Evolutionary conservation across 352 stramenopile species (phyloP), one percentile per base, ranked within the genome.

Genomic region (Phytophthora cactorum): DNA sequence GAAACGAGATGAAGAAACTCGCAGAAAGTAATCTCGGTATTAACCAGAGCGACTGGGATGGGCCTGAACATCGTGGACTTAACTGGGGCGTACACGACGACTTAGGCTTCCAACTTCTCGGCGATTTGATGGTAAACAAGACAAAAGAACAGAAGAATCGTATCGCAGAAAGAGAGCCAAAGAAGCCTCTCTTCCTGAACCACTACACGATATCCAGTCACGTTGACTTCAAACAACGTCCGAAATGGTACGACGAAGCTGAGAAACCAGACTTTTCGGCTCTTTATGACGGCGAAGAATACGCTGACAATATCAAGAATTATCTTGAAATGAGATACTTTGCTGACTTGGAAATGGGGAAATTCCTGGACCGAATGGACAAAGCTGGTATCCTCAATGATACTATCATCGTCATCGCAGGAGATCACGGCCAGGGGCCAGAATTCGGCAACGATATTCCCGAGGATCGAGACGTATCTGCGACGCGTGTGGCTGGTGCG

Each of bases 121-220:
- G 64, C 1, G 74, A 86, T 39, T 38, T 90, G 4, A 53, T 88
- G 45, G 32, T 77, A 4, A 86, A 85, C 54, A 83, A 83, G 52
- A 80, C 75, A 2, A 59, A 63, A 34, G 62, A 54, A 39, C 38
- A 1, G 57, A 70, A 2, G 36, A 43, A 43, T 15, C 74, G 72
- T 2, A 49, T 78, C 4, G 43, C 41, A 0, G 51, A 44, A 1
- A 68, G 67, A 2, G 29, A 79, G 25, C 22, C 60, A 1, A 86
- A 83, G 65, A 68, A 74, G 34, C 77, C 81, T 17, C 77, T 84
- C 7, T 88, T 86, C 43, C 58, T 87, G 10, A 88, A 70, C 4
- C 77, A 85, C 52, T 90, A 88, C 61, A 86, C 79, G 8, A 88
- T 90, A 56, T 84, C 77, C 7, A 88, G 77, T 47, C 81, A 90